Conservation (phyloP, 2,329 filamentous ascomycete species). For the Aspergillus proliferans region DNA sequence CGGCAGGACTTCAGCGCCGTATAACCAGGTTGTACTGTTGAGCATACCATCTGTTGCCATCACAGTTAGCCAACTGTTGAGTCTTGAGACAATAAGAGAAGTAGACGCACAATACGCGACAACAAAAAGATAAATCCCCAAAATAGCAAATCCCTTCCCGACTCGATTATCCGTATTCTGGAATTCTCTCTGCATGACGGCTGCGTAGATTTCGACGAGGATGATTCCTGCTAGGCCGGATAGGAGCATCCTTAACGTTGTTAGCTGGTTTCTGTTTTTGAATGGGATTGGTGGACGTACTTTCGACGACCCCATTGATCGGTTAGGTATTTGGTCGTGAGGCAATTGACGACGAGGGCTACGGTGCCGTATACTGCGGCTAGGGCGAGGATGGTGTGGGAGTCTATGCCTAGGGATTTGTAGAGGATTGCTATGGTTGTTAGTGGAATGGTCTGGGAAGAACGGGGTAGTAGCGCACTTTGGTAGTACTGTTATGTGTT, state of each 20-base stretch:
- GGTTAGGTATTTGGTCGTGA: slow-evolving; percentile 49
- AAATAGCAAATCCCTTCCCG: slow-evolving; percentile 55
- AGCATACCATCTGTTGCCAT: slow-evolving; percentile 42
- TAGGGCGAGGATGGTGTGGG: slow-evolving; percentile 47
- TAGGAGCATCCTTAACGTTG: slow-evolving; percentile 46
- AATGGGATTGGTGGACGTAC: slow-evolving; percentile 18
- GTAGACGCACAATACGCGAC: slow-evolving; percentile 23
- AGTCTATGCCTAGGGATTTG: slow-evolving; percentile 48
- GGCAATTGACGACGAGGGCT: slow-evolving; percentile 45
- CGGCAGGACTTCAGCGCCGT: slow-evolving; percentile 51
- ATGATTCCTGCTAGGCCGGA: slow-evolving; percentile 48
- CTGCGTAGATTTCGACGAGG: slow-evolving; percentile 53
- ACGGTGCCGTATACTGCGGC: slow-evolving; percentile 51
- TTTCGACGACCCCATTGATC: slow-evolving; percentile 56
- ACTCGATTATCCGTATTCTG: slow-evolving; percentile 50
- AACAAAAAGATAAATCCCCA: slow-evolving; percentile 56
- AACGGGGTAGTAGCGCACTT: slow-evolving; percentile 14
- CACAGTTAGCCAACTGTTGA: slow-evolving; percentile 3
- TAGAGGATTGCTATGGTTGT: slow-evolving; percentile 46
- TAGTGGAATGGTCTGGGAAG: slow-evolving; percentile 23
- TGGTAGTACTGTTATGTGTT: slow-evolving; percentile 23
- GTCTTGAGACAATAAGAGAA: not conserved
- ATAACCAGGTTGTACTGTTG: slow-evolving; percentile 51
- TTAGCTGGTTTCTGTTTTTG: not conserved
- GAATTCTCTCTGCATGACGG: slow-evolving; percentile 54